Evolutionary conservation across 345 rosid genomes (phyloP), one percentile per base, ranked within the genome.

Genomic region (Zanthoxylum bungeanum): DNA sequence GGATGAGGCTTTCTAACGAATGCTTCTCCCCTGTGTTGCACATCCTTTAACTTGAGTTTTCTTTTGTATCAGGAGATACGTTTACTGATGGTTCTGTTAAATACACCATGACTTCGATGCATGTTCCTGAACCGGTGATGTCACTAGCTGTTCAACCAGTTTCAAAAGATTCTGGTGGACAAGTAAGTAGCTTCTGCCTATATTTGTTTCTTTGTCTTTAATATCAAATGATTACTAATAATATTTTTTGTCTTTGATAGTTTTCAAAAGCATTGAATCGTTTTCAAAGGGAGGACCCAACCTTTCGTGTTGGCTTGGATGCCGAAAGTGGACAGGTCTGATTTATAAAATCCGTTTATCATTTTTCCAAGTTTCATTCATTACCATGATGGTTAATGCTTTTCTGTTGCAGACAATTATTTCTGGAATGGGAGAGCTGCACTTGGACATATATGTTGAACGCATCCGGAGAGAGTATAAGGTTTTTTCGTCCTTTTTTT

Each of bases 51-150:
- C n/a, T 16, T 71, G 16, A 16, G 28, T 58, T 46, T 28, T 58
- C 37, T 40, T 55, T 46, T 60, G 22, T 63, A 44, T 37, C 81
- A 93, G 99, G 99, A 27, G 96, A 96, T 74, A 91, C 99, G 66
- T 96, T 96, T 80, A 93, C 99, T 21, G 90, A 89, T 81, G 99
- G 99, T 56, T 83, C 96, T 70, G 93, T 93, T 61, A 88, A 64
- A 81, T 96, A 93, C 78, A 96, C 99, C 67, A 96, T 96, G 99
- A 96, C 99, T 37, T 96, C 99, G 30, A 96, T 96, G 99, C 91
- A 84, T 83, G 98, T 96, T 42, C 99, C 99, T 64, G 97, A 96
- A 83, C 99, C 97, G 28, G 99, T 96, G 27, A 93, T 96, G 98
- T 93, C 99, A 16, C 82, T 96, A 67, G 99, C 99, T 77, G 88